These are phyloP conservation scores for Plasmodium cynomolgi DNA, from an alignment of 169 alveolate genomes.

Conservation along the genomic window DNA sequence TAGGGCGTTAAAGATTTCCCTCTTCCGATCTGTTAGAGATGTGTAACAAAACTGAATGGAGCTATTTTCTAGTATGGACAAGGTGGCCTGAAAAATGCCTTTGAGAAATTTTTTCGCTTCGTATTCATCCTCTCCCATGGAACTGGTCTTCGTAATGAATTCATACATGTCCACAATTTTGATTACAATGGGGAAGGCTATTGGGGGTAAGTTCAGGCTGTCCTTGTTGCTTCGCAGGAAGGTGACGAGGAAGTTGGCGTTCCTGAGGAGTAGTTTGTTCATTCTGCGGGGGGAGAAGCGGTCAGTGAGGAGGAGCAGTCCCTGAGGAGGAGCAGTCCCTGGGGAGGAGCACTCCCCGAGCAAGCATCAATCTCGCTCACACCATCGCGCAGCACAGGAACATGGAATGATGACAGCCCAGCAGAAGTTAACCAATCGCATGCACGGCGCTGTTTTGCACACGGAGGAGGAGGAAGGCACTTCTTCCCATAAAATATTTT, in stretches of 20 bases:
- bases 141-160: not conserved
- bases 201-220: constrained; percentile 11
- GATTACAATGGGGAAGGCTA: constrained; percentile 47
- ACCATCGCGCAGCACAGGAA: not conserved
- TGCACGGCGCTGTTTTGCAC: not conserved
- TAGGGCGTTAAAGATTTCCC: constrained; percentile 36
- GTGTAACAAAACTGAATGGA: constrained; percentile 49
- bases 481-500: not conserved
- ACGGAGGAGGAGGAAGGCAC: not conserved
- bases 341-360: not conserved
- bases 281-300: constrained; percentile 10
- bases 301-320: not conserved
- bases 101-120: constrained; percentile 48
- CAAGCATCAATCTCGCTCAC: too few relatives aligned
- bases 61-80: constrained; percentile 19
- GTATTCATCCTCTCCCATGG: constrained; percentile 32
- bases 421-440: not conserved
- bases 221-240: constrained; percentile 17
- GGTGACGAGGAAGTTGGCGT: constrained; percentile 9
- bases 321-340: not conserved
- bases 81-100: constrained; percentile 20
- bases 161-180: constrained; percentile 58
- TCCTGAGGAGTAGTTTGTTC: constrained; percentile 24
- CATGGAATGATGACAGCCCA: not conserved
- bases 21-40: constrained; percentile 24